Evolutionary conservation across 192 early-diverging fungal species (phyloP).

Genomic region (Pilaira anomala): DNA sequence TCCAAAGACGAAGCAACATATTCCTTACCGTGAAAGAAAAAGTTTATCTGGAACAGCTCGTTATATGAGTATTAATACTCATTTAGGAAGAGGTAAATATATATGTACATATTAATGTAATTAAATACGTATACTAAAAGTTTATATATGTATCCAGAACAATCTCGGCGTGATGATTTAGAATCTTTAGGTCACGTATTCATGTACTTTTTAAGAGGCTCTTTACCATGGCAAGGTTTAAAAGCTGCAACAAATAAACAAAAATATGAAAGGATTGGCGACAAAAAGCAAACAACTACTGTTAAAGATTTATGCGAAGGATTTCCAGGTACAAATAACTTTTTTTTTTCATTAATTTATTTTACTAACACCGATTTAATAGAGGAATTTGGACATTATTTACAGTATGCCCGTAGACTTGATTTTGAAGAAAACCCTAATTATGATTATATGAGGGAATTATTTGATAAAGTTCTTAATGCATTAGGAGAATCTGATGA

Average conservation of each 20-base stretch:
- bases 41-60: slow-evolving; percentile 91
- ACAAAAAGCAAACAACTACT: slow-evolving; percentile 89
- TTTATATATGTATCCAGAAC: slow-evolving; percentile 55
- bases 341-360: background rate
- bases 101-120: background rate
- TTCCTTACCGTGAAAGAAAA: slow-evolving; percentile 95
- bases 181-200: slow-evolving; percentile 97
- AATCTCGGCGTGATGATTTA: slow-evolving; percentile 95
- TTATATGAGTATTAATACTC: slow-evolving; percentile 98
- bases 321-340: slow-evolving; percentile 60
- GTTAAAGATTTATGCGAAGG: slow-evolving; percentile 89
- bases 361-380: background rate
- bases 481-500: slow-evolving; percentile 77
- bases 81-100: slow-evolving; percentile 77
- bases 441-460: slow-evolving; percentile 84
- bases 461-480: slow-evolving; percentile 78
- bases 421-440: slow-evolving; percentile 95
- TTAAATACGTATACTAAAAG: background rate
- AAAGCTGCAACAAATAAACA: slow-evolving; percentile 98
- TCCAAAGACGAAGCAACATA: slow-evolving; percentile 93
- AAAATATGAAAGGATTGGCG: slow-evolving; percentile 99
- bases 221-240: slow-evolving; percentile 94
- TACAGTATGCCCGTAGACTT: slow-evolving; percentile 85
- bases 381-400: slow-evolving; percentile 86
- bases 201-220: slow-evolving; percentile 94